Base-by-base conservation (phyloP, 768 basidiomycete species). In the Amanita polypyramis region DNA sequence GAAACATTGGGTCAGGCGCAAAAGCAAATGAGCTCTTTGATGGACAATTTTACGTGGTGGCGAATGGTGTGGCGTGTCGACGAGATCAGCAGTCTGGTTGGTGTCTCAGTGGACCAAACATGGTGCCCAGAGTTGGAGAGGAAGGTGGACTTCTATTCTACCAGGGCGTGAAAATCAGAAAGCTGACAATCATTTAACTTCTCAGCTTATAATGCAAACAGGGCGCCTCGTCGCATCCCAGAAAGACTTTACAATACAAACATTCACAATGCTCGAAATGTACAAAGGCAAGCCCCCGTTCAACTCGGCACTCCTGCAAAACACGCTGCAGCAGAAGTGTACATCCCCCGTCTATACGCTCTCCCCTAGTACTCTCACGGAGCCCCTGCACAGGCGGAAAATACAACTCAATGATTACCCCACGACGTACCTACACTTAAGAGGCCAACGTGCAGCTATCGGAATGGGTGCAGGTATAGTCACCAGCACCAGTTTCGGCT, bases 151-250 rank as follows among this genome's bases (percentile, higher is more conserved):
- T 55, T 6, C 20, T 9, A 23, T 19, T 17, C 46, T 38, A 32
- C 15, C 35, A 33, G n/a, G 5, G 29, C 23, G 35, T 42, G 5
- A 36, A 25, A 23, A 21, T 23, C 15, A 29, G 42, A 43, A 14
- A 17, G 10, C 40, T 42, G 27, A 29, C 14, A 21, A 44, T 33
- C 27, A 34, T 29, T 35, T 35, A 21, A 36, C 32, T 11, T 45
- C 42, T n/a, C 47, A 87, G 85, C 69, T 88, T 32, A 69, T 80
- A 33, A 70, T 80, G 42, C 76, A 85, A 47, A 73, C 80, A 1
- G 85, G 86, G 11, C 68, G 72, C 20, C 67, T 89, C 9, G 61
- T 72, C 9, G 61, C 56, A 7, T 56, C 73, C 10, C 82, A 82
- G 60, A 53, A 64, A 11, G 55, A 65, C 2, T 58, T 79, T 17